Conservation (phyloP, 73 alveolate species). For the Symbiodinium pilosum region DNA sequence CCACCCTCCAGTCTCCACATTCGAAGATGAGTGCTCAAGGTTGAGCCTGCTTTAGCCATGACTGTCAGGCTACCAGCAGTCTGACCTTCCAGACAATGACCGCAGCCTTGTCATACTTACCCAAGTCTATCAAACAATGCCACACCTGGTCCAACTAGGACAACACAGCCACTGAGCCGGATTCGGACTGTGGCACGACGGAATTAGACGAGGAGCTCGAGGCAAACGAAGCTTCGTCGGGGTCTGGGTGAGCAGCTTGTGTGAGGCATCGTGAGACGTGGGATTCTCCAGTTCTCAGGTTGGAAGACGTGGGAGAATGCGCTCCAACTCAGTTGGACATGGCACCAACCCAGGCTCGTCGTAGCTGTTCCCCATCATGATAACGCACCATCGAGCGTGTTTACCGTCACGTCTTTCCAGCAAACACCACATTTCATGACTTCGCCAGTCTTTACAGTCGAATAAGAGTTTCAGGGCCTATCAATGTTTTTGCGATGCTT, state of each 20-base stretch:
- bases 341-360: neutral
- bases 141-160: neutral
- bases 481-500: too few relatives aligned
- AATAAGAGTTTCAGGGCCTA: too few relatives aligned
- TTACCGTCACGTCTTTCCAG: too few relatives aligned
- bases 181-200: conserved; percentile 27
- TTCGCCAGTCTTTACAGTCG: too few relatives aligned
- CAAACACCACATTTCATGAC: too few relatives aligned
- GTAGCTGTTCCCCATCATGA: too few relatives aligned
- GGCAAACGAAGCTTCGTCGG: neutral
- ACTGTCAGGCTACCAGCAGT: neutral
- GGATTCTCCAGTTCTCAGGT: neutral
- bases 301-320: neutral
- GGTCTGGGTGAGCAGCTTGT: too few relatives aligned
- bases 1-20: too few relatives aligned
- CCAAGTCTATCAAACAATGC: neutral
- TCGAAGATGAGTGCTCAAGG: too few relatives aligned
- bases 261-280: too few relatives aligned
- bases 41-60: conserved; percentile 23
- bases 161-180: conserved; percentile 29
- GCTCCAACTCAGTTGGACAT: conserved; percentile 32
- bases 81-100: neutral
- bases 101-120: neutral
- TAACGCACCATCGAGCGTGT: too few relatives aligned
- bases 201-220: conserved; percentile 21